A percentile compares a stretch with the other conserved stretches of the same genome.
phyloP scores from a whole-genome alignment of 768 basidiomycete species.

The Boletus vermiculosoides region DNA sequence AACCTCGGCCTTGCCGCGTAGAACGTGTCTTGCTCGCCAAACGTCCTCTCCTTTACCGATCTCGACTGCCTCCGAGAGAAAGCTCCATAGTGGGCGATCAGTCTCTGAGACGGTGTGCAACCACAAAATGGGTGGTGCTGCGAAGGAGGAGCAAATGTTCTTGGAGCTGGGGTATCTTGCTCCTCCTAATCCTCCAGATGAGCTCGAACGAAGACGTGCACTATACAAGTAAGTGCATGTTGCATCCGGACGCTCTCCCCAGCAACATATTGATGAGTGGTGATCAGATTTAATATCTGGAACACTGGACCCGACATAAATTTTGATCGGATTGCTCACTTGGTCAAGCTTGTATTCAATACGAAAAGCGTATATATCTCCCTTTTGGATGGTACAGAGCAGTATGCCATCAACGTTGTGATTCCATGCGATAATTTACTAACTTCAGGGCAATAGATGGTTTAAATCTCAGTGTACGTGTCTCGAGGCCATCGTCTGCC shows the following conservation, averaged over 20 bases:
- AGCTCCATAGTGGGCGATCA: conserved; percentile 33
- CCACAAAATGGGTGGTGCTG: conserved; percentile 46
- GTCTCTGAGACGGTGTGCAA: conserved; percentile 33
- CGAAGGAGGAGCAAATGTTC: conserved; percentile 70
- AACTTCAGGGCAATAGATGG: conserved; percentile 51
- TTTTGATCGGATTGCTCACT: conserved; percentile 91
- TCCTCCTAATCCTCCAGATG: conserved; percentile 83
- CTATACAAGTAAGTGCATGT: conserved; percentile 65
- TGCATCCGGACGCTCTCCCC: background rate
- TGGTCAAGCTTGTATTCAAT: conserved; percentile 90
- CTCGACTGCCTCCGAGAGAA: conserved; percentile 34
- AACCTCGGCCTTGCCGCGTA: conserved; percentile 48
- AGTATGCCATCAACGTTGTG: conserved; percentile 47
- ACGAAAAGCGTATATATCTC: conserved; percentile 83
- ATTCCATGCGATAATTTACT: conserved; percentile 6
- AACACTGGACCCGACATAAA: conserved; percentile 83
- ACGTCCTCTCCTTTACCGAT: conserved; percentile 62
- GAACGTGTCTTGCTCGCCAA: conserved; percentile 58
- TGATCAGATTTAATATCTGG: conserved; percentile 79
- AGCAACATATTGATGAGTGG: conserved; percentile 1
- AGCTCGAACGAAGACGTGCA: conserved; percentile 77
- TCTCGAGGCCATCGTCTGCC: background rate
- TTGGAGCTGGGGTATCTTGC: conserved; percentile 64
- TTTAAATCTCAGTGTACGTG: conserved; percentile 83
- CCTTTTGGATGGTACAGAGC: conserved; percentile 79